Conservation (phyloP, 2,329 filamentous ascomycete species). For the Periconia sp. region DNA sequence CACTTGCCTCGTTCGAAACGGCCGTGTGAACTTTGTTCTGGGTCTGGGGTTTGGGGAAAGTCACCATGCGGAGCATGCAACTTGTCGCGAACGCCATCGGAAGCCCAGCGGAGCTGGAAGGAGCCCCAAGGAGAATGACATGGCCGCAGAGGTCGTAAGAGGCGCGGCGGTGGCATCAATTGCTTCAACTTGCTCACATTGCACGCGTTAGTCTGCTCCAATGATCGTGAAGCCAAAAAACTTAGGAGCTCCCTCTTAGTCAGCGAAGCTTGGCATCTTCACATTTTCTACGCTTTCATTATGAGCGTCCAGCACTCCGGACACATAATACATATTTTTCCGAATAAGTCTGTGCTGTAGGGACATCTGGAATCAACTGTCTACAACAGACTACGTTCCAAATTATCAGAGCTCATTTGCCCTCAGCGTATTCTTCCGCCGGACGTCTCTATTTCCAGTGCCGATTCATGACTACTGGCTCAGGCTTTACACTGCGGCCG, state of each 20-base stretch:
- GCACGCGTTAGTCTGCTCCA: slow-evolving; percentile 24
- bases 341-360: too few species aligned
- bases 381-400: too few species aligned
- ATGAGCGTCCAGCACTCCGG: background rate
- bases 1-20: too few species aligned
- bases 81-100: slow-evolving; percentile 20
- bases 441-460: background rate
- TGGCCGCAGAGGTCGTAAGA: slow-evolving; percentile 50
- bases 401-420: too few species aligned
- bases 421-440: too few species aligned
- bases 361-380: too few species aligned
- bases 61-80: slow-evolving; percentile 11
- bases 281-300: too few species aligned
- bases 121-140: slow-evolving; percentile 50
- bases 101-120: slow-evolving; percentile 39
- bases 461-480: slow-evolving; percentile 30
- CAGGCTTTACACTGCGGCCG: slow-evolving; percentile 61
- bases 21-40: too few species aligned
- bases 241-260: slow-evolving; percentile 12
- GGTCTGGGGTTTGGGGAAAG: too few species aligned
- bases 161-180: slow-evolving; percentile 55
- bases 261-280: too few species aligned
- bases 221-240: slow-evolving; percentile 2
- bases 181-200: slow-evolving; percentile 42
- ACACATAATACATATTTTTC: background rate